phyloP scores from a whole-genome alignment of 2,329 filamentous ascomycete species.

The Alternaria atra region DNA sequence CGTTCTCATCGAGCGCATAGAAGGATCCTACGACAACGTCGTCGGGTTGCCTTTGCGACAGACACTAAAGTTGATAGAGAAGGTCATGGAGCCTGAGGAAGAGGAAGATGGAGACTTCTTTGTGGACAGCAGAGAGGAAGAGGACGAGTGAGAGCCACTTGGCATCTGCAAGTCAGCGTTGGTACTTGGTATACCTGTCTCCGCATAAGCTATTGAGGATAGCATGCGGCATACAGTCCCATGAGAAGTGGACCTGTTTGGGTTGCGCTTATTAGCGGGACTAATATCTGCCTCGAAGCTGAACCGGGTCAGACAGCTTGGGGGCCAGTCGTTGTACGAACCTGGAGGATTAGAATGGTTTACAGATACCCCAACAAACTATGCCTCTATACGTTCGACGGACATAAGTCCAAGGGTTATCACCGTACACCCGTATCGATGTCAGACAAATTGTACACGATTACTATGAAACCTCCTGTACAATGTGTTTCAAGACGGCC shows the following conservation, averaged over 20 bases:
- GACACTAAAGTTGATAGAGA: conserved; percentile 84
- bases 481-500: neutral
- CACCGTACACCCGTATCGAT: neutral
- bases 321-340: neutral
- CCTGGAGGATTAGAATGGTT: neutral
- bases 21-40: conserved; percentile 92
- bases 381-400: neutral
- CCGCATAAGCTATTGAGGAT: neutral
- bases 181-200: neutral
- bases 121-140: conserved; percentile 25
- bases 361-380: neutral
- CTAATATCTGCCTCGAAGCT: neutral
- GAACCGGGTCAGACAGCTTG: neutral
- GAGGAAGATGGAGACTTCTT: conserved; percentile 47
- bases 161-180: neutral
- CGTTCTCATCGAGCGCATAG: conserved; percentile 86
- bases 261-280: neutral
- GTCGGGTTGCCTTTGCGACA: conserved; percentile 85
- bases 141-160: conserved; percentile 7
- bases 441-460: neutral
- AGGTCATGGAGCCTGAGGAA: conserved; percentile 79
- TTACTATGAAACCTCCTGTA: neutral
- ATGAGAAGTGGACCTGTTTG: neutral
- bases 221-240: neutral
- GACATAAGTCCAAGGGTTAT: neutral